Evolutionary conservation across 2,329 filamentous ascomycete genomes (phyloP), one percentile per base, ranked within the genome.

Genomic region (Phialophora expanda): DNA sequence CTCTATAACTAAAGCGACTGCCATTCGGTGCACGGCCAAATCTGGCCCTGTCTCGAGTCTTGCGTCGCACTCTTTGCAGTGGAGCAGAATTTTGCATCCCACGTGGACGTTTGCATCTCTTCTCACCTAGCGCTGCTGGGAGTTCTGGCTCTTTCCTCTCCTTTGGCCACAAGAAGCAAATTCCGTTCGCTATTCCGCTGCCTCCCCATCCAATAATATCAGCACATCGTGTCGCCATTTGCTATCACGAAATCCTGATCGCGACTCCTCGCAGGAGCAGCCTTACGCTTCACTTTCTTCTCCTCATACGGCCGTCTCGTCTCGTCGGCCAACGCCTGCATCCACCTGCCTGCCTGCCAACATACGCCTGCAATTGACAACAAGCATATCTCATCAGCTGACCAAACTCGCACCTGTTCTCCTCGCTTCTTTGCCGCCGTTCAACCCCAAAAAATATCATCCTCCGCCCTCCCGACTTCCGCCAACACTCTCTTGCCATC

Each of bases 31-130:
- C 28, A 32, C 11, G 24, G 24, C 53, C 53, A 28, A 28, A n/a
- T 30, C 53, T 55, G 28, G 26, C 24, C 9, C n/a, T 55, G 4
- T 34, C 53, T 17, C 53, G 26, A 30, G 53, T 55, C 28, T 55
- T 28, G 53, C 24, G 24, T 32, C 51, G 17, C 9, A 20, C 1
- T 17, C 48, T 22, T 51, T 60, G 44, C 38, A 26, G 14, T 41
- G 32, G 38, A 53, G 34, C 28, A 26, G 26, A 38, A 62, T 62
- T 46, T 44, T 66, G 59, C 53, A 53, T 62, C 60, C 63, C 66
- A 66, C 66, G 66, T 68, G 66, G 55, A 34, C 62, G 56, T 28
- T 56, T 55, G 28, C 38, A 26, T 30, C 48, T 44, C 11, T 32
- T 61, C 44, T 28, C 28, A 24, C 44, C 20, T 51, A 26, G 22